phyloP scores from a whole-genome alignment of 1,139 yeast species.

The Lodderomyces margitis region DNA sequence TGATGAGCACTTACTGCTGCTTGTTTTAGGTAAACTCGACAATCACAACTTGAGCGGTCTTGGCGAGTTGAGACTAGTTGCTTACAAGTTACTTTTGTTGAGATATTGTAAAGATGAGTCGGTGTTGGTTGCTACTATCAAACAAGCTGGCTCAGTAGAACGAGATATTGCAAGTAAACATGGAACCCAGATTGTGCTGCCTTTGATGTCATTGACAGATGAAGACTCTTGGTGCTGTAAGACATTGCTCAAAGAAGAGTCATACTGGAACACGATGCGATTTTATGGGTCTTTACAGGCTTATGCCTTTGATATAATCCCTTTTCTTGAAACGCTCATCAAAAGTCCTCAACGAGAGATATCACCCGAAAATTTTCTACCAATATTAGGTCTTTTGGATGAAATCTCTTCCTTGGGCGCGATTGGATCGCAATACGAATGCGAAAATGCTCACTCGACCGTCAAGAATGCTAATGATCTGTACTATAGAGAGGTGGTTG shows the following conservation, averaged over 20 bases:
- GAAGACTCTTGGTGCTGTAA: constrained; percentile 48
- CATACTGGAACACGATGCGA: constrained; percentile 66
- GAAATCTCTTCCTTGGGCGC: constrained; percentile 85
- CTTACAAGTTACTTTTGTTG: constrained; percentile 43
- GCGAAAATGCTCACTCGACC: constrained; percentile 40
- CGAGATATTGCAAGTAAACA: constrained; percentile 42
- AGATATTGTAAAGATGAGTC: constrained; percentile 28
- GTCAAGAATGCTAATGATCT: constrained; percentile 30
- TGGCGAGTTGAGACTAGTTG: constrained; percentile 29
- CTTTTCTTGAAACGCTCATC: constrained; percentile 47
- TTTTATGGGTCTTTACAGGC: constrained; percentile 54
- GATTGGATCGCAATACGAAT: constrained; percentile 74
- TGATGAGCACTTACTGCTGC: constrained; percentile 30
- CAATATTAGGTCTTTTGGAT: constrained; percentile 67
- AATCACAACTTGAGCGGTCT: constrained; percentile 27
- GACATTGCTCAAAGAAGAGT: constrained; percentile 41
- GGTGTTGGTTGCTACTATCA: constrained; percentile 23
- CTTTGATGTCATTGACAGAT: constrained; percentile 51
- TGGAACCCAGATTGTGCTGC: constrained; percentile 52
- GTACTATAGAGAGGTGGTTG: constrained; percentile 49
- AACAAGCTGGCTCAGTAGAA: constrained; percentile 28
- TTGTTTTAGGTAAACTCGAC: constrained; percentile 23
- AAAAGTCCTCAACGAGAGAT: constrained; percentile 38
- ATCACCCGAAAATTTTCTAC: constrained; percentile 53
- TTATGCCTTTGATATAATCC: constrained; percentile 49